Conservation (phyloP, 2,329 filamentous ascomycete genomes). For the Rugonectria rugulosa region DNA sequence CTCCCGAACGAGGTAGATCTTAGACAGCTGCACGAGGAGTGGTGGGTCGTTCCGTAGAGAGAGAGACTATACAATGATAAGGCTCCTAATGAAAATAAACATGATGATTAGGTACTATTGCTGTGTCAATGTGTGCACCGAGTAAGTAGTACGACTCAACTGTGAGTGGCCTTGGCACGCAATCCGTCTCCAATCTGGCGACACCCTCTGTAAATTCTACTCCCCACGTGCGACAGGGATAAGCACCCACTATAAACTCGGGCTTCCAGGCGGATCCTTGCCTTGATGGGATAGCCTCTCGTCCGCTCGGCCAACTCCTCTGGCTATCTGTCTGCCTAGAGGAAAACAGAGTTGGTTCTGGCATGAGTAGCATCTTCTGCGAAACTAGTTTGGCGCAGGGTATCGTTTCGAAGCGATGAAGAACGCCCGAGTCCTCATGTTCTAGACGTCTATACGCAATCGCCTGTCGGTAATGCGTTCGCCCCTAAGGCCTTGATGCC, state of each 20-base stretch:
- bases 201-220: slow-evolving; percentile 11
- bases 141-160: not conserved
- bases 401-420: not conserved
- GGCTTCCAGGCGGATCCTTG: not conserved
- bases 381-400: not conserved
- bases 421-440: not conserved
- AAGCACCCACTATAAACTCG: not conserved
- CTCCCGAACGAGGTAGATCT: slow-evolving; percentile 65
- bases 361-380: slow-evolving; percentile 4
- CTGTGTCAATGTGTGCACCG: not conserved
- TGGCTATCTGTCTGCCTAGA: not conserved
- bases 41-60: slow-evolving; percentile 60
- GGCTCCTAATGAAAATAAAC: no score
- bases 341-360: not conserved
- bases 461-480: slow-evolving; percentile 10
- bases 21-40: slow-evolving; percentile 70
- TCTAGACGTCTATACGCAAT: slow-evolving; percentile 18
- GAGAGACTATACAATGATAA: no score
- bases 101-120: slow-evolving; percentile 14
- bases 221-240: slow-evolving; percentile 13
- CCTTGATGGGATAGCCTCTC: slow-evolving; percentile 6
- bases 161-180: slow-evolving; percentile 24
- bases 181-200: slow-evolving; percentile 23
- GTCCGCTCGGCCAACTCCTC: not conserved
- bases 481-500: slow-evolving; percentile 5